These are phyloP conservation scores for Kondoa malvinella DNA, from an alignment of 768 basidiomycete genomes.

Conservation along the genomic window DNA sequence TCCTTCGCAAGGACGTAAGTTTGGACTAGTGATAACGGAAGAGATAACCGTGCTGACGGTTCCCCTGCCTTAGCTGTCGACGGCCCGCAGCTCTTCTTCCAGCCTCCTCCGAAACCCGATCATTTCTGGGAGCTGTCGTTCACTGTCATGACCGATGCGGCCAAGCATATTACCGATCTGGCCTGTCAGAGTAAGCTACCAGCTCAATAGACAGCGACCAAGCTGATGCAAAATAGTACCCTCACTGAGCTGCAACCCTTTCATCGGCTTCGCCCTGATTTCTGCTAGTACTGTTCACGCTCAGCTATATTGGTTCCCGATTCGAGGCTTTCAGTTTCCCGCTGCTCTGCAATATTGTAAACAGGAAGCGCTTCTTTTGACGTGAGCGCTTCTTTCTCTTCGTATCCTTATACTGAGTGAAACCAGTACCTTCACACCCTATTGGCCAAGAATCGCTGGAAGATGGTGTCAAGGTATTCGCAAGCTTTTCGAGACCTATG, in stretches of 20 bases:
- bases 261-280: constrained; percentile 1
- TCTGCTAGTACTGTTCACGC: not conserved
- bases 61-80: no score
- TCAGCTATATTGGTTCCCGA: not conserved
- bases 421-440: not conserved
- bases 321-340: not conserved
- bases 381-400: not conserved
- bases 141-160: not conserved
- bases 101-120: not conserved
- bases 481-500: not conserved
- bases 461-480: not conserved
- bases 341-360: not conserved
- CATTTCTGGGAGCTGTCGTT: not conserved
- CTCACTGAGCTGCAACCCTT: not conserved
- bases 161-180: not conserved
- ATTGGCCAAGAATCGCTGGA: not conserved
- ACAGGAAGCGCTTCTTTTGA: not conserved
- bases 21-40: no score
- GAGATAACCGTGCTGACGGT: no score
- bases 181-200: not conserved
- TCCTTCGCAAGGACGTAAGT: not conserved
- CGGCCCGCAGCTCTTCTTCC: not conserved
- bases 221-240: not conserved
- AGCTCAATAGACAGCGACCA: not conserved
- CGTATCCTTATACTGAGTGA: not conserved